Evolutionary conservation across 352 stramenopile genomes (phyloP), one percentile per base, ranked within the genome.

Genomic region (Stramenopiles sp.): DNA sequence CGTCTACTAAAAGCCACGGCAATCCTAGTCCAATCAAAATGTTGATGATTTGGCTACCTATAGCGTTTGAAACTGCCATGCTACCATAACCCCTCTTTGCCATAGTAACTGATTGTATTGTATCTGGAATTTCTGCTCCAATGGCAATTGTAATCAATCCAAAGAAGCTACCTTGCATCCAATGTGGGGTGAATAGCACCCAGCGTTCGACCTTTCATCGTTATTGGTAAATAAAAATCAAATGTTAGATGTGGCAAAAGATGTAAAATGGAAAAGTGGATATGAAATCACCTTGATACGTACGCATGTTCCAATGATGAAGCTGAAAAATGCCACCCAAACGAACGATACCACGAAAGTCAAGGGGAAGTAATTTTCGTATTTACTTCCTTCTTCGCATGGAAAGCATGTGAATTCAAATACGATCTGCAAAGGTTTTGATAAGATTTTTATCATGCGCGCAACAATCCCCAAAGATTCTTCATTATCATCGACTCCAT

Each of bases 1-100:
- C 84, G 81, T 92, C 93, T 67, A 89, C 93, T 80, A 76, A 81
- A 25, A 84, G n/a, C 75, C 82, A 86, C 4, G 83, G 83, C 7
- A 86, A 44, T 14, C 83, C 83, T 44, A 86, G 55, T 0, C 83
- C 83, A 75, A 86, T 30, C 29, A 80, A 85, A 31, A 86, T 86
- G 76, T 86, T 85, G 31, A 83, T 75, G 67, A 86, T 85, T 44
- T 86, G 82, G 31, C 81, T 85, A 22, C 83, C 83, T 22, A 86
- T 33, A 7, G 80, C 80, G 55, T 86, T 86, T 30, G 67, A 81
- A 7, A 86, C 82, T 44, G 83, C 83, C 83, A 86, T 86, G 0
- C 80, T 84, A 0, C 82, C 83, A 44, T 84, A 84, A 0, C 83
- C 83, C 8, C 82, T 80, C 7, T 67, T 30, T 27, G 83, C 83